phyloP scores from a whole-genome alignment of 495 filamentous ascomycete species.

The Penicillium soppii region DNA sequence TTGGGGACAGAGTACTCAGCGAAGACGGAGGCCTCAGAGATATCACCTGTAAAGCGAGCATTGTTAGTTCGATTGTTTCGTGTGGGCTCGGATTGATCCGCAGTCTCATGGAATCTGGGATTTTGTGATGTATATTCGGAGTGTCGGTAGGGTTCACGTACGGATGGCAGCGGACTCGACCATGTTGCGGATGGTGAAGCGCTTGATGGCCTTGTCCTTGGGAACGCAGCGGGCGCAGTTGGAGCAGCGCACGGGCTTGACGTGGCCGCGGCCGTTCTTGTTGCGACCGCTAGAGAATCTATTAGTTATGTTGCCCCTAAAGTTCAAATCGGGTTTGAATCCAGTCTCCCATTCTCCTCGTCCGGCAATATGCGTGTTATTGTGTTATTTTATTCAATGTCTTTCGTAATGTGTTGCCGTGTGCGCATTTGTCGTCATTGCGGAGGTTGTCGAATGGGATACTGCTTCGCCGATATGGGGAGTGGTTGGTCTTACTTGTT shows the following conservation, averaged over 20 bases:
- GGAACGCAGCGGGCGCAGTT: conserved; percentile 99
- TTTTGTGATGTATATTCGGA: conserved; percentile 5
- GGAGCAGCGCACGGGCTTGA: conserved; percentile 99
- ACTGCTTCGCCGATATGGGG: conserved; percentile 23
- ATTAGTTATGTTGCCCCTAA: conserved; percentile 19
- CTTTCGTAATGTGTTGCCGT: conserved; percentile 1
- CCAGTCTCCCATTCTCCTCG: conserved; percentile 21
- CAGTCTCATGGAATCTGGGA: conserved; percentile 8
- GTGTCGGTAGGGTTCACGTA: conserved; percentile 56
- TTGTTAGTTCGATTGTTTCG: conserved; percentile 7
- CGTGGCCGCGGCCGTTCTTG: conserved; percentile 99
- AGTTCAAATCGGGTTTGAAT: conserved; percentile 13
- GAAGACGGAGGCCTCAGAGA: conserved; percentile 99
- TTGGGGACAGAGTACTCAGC: conserved; percentile 98
- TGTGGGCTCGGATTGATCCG: conserved; percentile 1
- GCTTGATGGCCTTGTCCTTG: conserved; percentile 99
- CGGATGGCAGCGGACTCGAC: conserved; percentile 99
- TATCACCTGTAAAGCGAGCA: conserved; percentile 73
- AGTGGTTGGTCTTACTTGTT: conserved; percentile 71
- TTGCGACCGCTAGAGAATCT: conserved; percentile 76
- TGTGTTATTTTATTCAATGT: conserved; percentile 7
- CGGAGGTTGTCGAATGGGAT: conserved; percentile 29
- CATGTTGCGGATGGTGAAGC: conserved; percentile 99
- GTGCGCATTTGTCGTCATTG: conserved; percentile 29
- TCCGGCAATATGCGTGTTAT: conserved; percentile 27